Percentiles rank a stretch among this genome's conserved stretches.
Conservation (phyloP, 2,329 filamentous ascomycete species). For the Ceratocystis albifundus region DNA sequence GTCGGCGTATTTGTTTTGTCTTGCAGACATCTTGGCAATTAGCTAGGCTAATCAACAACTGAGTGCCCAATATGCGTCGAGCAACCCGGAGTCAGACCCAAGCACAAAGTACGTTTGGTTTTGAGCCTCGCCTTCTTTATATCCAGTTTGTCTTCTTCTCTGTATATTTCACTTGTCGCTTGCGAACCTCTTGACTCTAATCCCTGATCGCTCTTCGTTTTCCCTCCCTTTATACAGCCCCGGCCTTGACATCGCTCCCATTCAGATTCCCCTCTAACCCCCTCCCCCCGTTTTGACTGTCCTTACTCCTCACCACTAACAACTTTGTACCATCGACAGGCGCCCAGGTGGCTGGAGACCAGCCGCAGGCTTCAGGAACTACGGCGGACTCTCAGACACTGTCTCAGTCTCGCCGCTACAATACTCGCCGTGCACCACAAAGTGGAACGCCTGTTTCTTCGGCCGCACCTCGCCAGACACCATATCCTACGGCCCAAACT, state of each 20-base stretch:
- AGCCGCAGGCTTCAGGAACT: background rate
- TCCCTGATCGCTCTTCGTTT: background rate
- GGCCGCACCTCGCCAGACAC: background rate
- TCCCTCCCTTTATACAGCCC: background rate
- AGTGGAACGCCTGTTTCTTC: background rate
- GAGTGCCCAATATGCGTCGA: too few relatives aligned
- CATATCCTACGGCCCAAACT: background rate
- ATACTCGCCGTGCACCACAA: background rate
- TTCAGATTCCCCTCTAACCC: background rate
- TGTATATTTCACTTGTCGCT: too few relatives aligned
- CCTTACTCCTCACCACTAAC: background rate
- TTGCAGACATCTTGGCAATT: too few relatives aligned
- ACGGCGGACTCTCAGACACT: background rate
- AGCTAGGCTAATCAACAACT: too few relatives aligned
- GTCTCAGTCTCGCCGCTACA: slow-evolving; percentile 2
- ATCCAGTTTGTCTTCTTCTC: too few relatives aligned
- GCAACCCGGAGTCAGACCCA: too few relatives aligned
- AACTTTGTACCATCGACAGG: background rate
- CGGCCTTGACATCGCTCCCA: background rate
- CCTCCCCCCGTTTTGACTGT: background rate
- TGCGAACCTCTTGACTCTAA: too few relatives aligned
- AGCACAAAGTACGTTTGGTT: too few relatives aligned
- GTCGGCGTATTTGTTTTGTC: too few relatives aligned
- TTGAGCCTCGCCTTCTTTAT: too few relatives aligned
- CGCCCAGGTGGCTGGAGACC: background rate